Evolutionary conservation across 768 basidiomycete species (phyloP).

Genomic region (Rhizopogon vinicolor): DNA sequence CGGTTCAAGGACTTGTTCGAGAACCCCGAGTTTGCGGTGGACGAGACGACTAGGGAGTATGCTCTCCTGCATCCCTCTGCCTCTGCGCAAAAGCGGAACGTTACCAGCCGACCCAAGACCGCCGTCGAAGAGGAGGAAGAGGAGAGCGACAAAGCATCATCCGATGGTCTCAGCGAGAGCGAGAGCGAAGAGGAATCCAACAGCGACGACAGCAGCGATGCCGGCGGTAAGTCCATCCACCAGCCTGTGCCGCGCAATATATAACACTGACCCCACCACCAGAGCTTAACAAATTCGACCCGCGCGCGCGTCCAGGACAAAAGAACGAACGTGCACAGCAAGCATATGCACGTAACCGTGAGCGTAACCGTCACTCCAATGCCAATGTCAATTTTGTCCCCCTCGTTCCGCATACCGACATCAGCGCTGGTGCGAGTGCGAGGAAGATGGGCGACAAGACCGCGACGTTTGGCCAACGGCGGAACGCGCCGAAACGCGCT

Average conservation of each 20-base stretch:
- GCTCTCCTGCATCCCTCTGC: constrained; percentile 91
- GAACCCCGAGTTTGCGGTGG: constrained; percentile 88
- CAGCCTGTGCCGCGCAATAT: constrained; percentile 7
- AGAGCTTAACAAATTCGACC: constrained; percentile 58
- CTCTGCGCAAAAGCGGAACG: constrained; percentile 45
- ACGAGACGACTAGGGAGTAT: constrained; percentile 83
- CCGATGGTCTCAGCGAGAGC: constrained; percentile 45
- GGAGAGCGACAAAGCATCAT: constrained; percentile 69
- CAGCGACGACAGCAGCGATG: constrained; percentile 50
- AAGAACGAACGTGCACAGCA: constrained; percentile 43
- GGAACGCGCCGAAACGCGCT: constrained; percentile 21
- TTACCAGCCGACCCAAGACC: constrained; percentile 48
- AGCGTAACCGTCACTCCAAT: constrained; percentile 33
- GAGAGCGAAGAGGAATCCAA: constrained; percentile 40
- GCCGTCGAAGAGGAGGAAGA: constrained; percentile 89
- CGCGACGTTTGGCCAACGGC: constrained; percentile 68
- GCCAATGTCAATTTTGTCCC: constrained; percentile 64
- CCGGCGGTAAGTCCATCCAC: constrained; percentile 39
- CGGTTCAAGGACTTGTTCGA: constrained; percentile 90
- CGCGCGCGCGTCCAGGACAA: constrained; percentile 44
- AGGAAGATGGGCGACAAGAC: constrained; percentile 37
- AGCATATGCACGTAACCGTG: constrained; percentile 37
- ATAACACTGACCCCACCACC: constrained; percentile 5
- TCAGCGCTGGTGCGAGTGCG: constrained; percentile 17
- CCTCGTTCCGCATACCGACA: constrained; percentile 41